Base-by-base conservation (phyloP, 495 filamentous ascomycete genomes). In the Hypoxylon subgilvum region DNA sequence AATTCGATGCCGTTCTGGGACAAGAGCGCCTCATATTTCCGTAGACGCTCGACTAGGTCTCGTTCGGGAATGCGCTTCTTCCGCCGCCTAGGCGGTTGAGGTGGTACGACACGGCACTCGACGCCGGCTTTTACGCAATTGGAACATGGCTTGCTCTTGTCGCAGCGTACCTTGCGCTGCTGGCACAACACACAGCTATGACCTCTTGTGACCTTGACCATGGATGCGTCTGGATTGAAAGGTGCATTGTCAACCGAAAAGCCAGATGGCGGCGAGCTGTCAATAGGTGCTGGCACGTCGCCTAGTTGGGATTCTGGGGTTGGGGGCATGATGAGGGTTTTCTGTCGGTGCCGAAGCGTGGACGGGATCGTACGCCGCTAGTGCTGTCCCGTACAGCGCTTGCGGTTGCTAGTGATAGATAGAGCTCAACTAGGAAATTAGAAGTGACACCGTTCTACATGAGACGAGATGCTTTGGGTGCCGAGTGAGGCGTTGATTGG, bases 131-230 rank as follows among this genome's bases (percentile, higher is more conserved):
- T 88, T 69, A 81, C 67, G 63, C 85, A 88, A 71, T 84, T 86
- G 42, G 83, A 81, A 32, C 86, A 88, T 25, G 82, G 84, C 57
- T 85, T 79, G 53, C 79, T 75, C 68, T 82, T 80, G 67, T 88
- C 84, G 68, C 86, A 89, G 52, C 81, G 82, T 43, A 88, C 86
- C 69, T 88, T 89, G 41, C 85, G 78, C 54, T 82, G 83, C 59
- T 85, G 81, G 62, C 86, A 89, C 36, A 86, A 67, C 30, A 86
- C 78, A 59, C 86, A 88, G 27, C 85, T 87, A 64, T 81, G 82
- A 30, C 78, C 78, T 49, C 78, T 69, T 16, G 78, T 81, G 66
- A 81, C 71, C 61, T 81, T 81, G 58, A 79, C 69, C 47, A 66
- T 69, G 63, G 73, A 72, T 28, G 71, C 54, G 53, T 75, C 68